Percentiles rank a stretch among this genome's conserved stretches.
phyloP scores from a whole-genome alignment of 345 rosid species.

The Lepidium aucheri region DNA sequence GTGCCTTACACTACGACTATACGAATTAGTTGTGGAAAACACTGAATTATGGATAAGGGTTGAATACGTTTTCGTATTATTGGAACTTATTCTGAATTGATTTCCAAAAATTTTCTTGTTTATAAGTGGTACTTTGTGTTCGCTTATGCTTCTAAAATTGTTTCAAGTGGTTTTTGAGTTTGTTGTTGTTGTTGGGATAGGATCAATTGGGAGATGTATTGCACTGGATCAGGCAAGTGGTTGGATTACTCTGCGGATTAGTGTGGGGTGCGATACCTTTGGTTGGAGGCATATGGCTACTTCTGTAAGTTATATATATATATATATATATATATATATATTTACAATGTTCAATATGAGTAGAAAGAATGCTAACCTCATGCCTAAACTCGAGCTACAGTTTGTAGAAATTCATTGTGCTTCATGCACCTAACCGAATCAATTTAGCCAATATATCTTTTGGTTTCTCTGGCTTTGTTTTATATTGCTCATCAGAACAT shows the following conservation, averaged over 20 bases:
- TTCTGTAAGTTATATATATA: conserved; percentile 48
- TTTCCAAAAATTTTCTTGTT: no score
- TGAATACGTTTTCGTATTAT: background rate
- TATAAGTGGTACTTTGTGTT: no score
- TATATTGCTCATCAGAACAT: background rate
- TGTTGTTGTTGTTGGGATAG: conserved; percentile 32
- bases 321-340: background rate
- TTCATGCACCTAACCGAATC: background rate
- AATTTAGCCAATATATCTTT: background rate
- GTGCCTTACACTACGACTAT: background rate
- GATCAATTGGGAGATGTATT: conserved; percentile 97
- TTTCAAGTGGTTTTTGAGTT: background rate
- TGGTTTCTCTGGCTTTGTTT: background rate
- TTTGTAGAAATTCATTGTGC: background rate
- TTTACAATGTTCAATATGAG: background rate
- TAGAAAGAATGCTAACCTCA: background rate
- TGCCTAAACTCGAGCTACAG: background rate
- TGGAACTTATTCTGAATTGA: no score
- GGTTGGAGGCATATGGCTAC: conserved; percentile 90
- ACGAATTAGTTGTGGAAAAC: background rate
- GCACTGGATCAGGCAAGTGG: conserved; percentile 94
- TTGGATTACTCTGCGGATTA: conserved; percentile 78
- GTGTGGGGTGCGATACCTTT: conserved; percentile 82
- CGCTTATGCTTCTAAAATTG: background rate
- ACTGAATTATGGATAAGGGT: background rate